These are phyloP conservation scores for Cyberlindnera mississippiensis DNA, from an alignment of 805 yeast genomes.

Conservation along the genomic window DNA sequence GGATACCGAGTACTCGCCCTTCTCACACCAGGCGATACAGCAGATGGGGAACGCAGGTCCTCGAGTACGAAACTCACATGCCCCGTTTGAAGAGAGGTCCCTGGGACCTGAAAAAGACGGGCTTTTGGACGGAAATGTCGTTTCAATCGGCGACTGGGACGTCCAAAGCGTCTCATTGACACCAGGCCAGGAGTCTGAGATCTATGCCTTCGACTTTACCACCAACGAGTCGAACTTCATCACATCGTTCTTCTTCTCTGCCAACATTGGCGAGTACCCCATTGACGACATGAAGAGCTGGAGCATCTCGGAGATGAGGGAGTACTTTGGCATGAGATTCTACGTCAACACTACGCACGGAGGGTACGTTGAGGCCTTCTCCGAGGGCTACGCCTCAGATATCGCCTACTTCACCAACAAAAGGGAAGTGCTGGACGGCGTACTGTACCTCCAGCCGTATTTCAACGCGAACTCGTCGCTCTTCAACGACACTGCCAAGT, in stretches of 20 bases:
- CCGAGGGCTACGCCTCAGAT: conserved; percentile 15
- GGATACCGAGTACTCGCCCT: not conserved
- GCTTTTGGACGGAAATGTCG: not conserved
- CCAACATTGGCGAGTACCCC: conserved; percentile 14
- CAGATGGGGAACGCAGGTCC: not conserved
- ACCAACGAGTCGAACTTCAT: conserved; percentile 3
- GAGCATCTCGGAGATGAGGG: conserved; percentile 3
- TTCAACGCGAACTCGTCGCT: conserved; percentile 6
- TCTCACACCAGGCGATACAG: not conserved
- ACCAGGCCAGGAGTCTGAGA: conserved; percentile 16
- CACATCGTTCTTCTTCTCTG: conserved; percentile 12
- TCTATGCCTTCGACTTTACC: conserved; percentile 17
- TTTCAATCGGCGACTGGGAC: conserved; percentile 14
- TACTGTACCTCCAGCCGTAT: conserved; percentile 11
- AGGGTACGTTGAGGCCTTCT: conserved; percentile 10
- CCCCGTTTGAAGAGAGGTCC: not conserved
- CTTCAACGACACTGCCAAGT: conserved; percentile 7
- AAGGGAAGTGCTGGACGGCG: conserved; percentile 3
- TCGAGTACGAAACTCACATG: not conserved
- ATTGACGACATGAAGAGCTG: not conserved
- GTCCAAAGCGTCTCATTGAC: conserved; percentile 11
- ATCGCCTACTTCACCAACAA: conserved; percentile 13
- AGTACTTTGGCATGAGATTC: conserved; percentile 11
- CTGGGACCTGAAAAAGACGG: not conserved
- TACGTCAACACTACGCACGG: conserved; percentile 11